Evolutionary conservation across 2,329 filamentous ascomycete genomes (phyloP).

Genomic region (Canariomyces notabilis): DNA sequence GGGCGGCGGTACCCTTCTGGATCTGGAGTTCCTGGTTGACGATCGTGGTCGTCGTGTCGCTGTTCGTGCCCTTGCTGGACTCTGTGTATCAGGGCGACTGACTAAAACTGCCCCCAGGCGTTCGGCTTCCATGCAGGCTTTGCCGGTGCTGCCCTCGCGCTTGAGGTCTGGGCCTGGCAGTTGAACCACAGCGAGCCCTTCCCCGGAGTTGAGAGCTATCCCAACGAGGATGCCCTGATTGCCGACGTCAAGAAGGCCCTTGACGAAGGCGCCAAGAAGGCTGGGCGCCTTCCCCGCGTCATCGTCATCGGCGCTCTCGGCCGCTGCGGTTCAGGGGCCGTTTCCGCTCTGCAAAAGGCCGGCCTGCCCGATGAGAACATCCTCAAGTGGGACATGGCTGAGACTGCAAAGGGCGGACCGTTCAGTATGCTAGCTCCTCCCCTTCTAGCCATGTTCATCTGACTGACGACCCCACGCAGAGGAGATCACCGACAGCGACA

Average conservation of each 20-base stretch:
- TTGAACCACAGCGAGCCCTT: conserved; percentile 57
- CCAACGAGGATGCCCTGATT: conserved; percentile 70
- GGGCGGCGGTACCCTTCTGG: conserved; percentile 71
- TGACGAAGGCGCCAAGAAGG: conserved; percentile 57
- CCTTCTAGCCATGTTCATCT: neutral
- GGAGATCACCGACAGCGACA: conserved; percentile 70
- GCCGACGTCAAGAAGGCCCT: conserved; percentile 68
- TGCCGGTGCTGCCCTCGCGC: conserved; percentile 65
- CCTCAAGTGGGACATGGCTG: conserved; percentile 65
- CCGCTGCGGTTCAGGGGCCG: conserved; percentile 78
- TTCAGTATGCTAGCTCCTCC: conserved; percentile 45
- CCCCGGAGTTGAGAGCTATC: conserved; percentile 61
- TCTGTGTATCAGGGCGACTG: neutral
- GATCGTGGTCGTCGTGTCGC: conserved; percentile 65
- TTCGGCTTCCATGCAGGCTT: conserved; percentile 75
- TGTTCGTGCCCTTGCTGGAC: conserved; percentile 10
- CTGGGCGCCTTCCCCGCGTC: conserved; percentile 63
- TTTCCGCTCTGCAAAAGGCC: conserved; percentile 70
- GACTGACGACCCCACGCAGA: conserved; percentile 26
- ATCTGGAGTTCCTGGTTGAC: conserved; percentile 78
- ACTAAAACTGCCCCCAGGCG: conserved; percentile 32
- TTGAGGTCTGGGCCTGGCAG: conserved; percentile 82
- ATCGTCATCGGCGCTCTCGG: conserved; percentile 83
- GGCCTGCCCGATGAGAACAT: conserved; percentile 68
- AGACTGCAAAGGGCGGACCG: conserved; percentile 71